phyloP scores from a whole-genome alignment of 1,284 basidiomycete genomes.

The Cryptococcus neoformans region DNA sequence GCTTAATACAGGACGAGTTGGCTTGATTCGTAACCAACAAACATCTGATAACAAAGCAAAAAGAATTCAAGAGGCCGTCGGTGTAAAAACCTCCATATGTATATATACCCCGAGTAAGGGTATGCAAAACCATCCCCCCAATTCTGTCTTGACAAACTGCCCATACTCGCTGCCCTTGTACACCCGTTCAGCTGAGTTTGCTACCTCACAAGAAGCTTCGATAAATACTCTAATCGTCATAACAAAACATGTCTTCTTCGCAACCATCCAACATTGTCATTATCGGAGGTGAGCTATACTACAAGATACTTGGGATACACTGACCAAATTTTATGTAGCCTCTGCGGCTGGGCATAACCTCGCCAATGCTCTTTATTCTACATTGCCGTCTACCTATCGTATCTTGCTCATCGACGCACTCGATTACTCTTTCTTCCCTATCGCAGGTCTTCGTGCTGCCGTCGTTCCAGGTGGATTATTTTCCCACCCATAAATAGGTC shows the following conservation, averaged over 20 bases:
- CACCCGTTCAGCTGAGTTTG: too few relatives aligned
- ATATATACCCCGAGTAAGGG: too few relatives aligned
- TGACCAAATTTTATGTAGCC: slow-evolving; percentile 16
- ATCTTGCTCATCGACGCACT: slow-evolving; percentile 50
- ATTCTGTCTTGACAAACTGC: too few relatives aligned
- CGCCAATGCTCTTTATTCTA: slow-evolving; percentile 37
- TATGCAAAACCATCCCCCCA: slow-evolving; percentile 28
- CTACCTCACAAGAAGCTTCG: neutral
- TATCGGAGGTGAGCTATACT: slow-evolving; percentile 30
- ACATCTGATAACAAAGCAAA: too few relatives aligned
- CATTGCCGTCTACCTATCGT: slow-evolving; percentile 43
- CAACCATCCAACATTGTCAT: slow-evolving; percentile 25
- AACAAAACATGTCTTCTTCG: neutral
- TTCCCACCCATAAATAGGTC: too few relatives aligned
- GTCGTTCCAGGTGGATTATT: slow-evolving; percentile 45
- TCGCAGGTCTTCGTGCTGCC: slow-evolving; percentile 45
- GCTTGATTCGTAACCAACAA: too few relatives aligned
- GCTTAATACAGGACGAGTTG: too few relatives aligned
- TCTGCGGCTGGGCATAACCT: slow-evolving; percentile 35
- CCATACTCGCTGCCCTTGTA: too few relatives aligned
- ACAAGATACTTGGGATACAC: neutral
- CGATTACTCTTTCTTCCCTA: slow-evolving; percentile 42
- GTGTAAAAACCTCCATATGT: too few relatives aligned
- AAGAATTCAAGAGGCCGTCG: too few relatives aligned
- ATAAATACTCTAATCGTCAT: neutral